Evolutionary conservation across 192 early-diverging fungal species (phyloP).

Genomic region (Backusella morwellensis): DNA sequence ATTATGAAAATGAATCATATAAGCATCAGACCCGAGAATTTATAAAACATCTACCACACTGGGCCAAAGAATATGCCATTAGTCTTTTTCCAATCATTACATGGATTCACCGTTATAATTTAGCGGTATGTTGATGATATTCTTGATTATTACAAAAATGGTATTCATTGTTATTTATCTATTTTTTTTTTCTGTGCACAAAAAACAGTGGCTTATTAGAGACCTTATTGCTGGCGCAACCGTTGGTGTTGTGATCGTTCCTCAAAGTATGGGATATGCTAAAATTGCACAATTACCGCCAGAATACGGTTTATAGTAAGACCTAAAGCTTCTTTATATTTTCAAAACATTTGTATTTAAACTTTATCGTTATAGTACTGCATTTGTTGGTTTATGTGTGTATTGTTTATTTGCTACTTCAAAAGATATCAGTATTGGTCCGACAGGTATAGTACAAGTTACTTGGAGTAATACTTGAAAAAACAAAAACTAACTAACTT

Average conservation of each 20-base stretch:
- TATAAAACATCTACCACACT: constrained; percentile 23
- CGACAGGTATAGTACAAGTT: constrained; percentile 23
- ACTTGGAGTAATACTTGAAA: background rate
- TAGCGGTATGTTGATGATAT: background rate
- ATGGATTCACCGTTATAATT: constrained; percentile 40
- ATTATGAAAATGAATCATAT: constrained; percentile 27
- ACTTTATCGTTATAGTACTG: constrained; percentile 32
- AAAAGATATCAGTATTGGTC: constrained; percentile 75
- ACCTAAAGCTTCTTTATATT: background rate
- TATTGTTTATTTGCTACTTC: constrained; percentile 76
- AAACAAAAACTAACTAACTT: background rate
- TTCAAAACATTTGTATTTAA: background rate
- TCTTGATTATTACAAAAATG: background rate
- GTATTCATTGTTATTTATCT: background rate
- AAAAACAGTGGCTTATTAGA: constrained; percentile 42
- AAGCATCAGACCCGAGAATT: constrained; percentile 15
- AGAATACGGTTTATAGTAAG: constrained; percentile 74
- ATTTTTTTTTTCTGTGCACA: background rate
- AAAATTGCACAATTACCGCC: constrained; percentile 67
- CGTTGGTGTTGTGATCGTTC: constrained; percentile 72
- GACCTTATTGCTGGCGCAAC: constrained; percentile 75
- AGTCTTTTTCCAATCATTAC: constrained; percentile 31
- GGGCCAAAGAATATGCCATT: constrained; percentile 19
- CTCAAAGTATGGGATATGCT: constrained; percentile 74
- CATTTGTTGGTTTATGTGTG: constrained; percentile 57